Evolutionary conservation across 441 rosid species (phyloP), one percentile per base, ranked within the genome.

Genomic region (Populus trichocarpa): DNA sequence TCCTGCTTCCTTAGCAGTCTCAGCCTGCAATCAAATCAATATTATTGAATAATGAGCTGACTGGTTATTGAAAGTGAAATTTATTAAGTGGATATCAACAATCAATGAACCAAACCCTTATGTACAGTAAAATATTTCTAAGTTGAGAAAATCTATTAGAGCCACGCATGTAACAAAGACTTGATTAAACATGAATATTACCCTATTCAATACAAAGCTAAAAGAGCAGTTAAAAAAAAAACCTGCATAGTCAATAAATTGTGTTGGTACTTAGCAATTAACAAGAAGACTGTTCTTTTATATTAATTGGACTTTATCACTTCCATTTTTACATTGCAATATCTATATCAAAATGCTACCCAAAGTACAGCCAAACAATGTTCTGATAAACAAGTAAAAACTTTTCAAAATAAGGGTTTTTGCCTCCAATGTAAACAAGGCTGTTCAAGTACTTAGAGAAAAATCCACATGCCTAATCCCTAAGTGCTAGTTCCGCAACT

Each of bases 1-100:
- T 67, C 97, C 97, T 14, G 92, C 96, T 82, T 88, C 94, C 84
- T 86, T 91, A 53, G 85, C 86, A n/a, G 97, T 93, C 89, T 91
- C 96, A 71, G 88, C 91, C 97, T 91, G 78, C 42, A 73, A 70
- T 26, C 76, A 83, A 73, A n/a, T 32, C 18, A 59, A 74, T 77
- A 13, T 32, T 7, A 65, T 74, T 36, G 18, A 76, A 63, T 30
- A 14, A 69, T 61, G 18, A 66, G 59, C 32, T 42, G 18, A 76
- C 25, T 1, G 36, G 63, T 12, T 25, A 50, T 64, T n/a, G 38
- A 73, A 30, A 50, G 12, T 72, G 50, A 30, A 70, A 40, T 40
- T 35, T 75, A 59, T 25, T 30, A 65, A 14, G 13, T 25, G 12
- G 23, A 33, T 4, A 36, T 40, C 23, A 28, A 38, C 75, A 77